Base-by-base conservation (phyloP, 2,329 filamentous ascomycete genomes). In the Calonectria pauciramosa region DNA sequence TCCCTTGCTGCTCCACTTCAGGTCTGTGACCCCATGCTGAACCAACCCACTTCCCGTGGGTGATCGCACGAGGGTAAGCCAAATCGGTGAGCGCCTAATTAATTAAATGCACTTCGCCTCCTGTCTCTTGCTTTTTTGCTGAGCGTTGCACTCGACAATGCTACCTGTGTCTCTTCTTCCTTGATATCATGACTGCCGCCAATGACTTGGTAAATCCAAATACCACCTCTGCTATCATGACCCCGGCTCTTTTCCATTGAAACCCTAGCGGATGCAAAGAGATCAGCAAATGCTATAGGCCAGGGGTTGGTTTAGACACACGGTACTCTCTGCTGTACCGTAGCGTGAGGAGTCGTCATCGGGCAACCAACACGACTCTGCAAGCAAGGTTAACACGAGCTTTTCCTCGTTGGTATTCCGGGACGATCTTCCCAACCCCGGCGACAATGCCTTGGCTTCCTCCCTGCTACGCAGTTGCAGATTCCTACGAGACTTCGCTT, bases 381-480 rank as follows among this genome's bases (percentile, higher is more conserved):
- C 49, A 47, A 52, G 49, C 68, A 66, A 56, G 68, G 68, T 66
- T 71, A 66, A 71, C 68, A 71, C 60, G 60, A 71, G 60, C 60
- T 65, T 65, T 71, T 54, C 68, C 59, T 65, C 18, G 34, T 36
- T 49, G 38, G 68, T 66, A 38, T 56, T 28, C 28, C 49, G 30
- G 49, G 68, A 36, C 30, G 49, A 66, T 66, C 68, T 30, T 60
- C 28, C 38, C 20, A 28, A 38, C 32, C 66, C 18, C 36, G 20
- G 26, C 28, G 11, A 18, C 41, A 28, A 23, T 59, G 28, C 36
- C 52, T 38, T 68, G 38, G 38, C 26, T 36, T 49, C 26, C 13
- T 32, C 47, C 59, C 38, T 65, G 47, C 11, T 23, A 30, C 30
- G 47, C 56, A 30, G 18, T 56, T 44, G 44, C 23, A 34, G 23